Evolutionary conservation across 176 grass and related monocot species (phyloP).

Genomic region (Melocanna baccifera): DNA sequence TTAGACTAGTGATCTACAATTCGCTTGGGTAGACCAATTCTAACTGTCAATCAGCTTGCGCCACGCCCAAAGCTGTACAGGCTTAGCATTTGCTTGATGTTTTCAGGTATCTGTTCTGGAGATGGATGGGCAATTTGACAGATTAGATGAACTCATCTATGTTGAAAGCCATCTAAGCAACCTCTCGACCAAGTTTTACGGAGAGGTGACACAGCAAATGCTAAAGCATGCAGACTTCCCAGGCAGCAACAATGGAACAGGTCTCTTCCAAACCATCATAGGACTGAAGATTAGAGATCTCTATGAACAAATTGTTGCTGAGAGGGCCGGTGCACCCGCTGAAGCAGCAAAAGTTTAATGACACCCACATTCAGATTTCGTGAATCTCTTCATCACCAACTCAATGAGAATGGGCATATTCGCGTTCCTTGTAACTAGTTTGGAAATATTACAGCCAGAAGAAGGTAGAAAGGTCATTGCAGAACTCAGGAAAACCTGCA

Average conservation of each 20-base stretch:
- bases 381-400: slow-evolving; percentile 11
- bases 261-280: slow-evolving; percentile 80
- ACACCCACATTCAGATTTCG: neutral
- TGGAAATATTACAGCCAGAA: slow-evolving; percentile 44
- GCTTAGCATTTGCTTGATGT: slow-evolving; percentile 32
- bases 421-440: slow-evolving; percentile 45
- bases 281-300: slow-evolving; percentile 92
- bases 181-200: slow-evolving; percentile 86
- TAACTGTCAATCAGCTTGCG: slow-evolving; percentile 19
- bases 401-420: slow-evolving; percentile 33
- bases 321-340: slow-evolving; percentile 39
- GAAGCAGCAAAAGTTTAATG: slow-evolving; percentile 70
- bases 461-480: slow-evolving; percentile 40
- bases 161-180: slow-evolving; percentile 93
- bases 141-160: slow-evolving; percentile 85
- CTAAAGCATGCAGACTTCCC: slow-evolving; percentile 87
- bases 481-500: slow-evolving; percentile 32
- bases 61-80: neutral
- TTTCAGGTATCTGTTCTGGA: slow-evolving; percentile 79
- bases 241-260: slow-evolving; percentile 86
- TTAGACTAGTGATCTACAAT: slow-evolving; percentile 5
- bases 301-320: slow-evolving; percentile 70
- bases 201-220: slow-evolving; percentile 95
- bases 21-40: neutral
- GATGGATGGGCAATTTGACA: slow-evolving; percentile 90